Evolutionary conservation across 1,284 basidiomycete species (phyloP), one percentile per base, ranked within the genome.

Genomic region (Coniophora puteana): DNA sequence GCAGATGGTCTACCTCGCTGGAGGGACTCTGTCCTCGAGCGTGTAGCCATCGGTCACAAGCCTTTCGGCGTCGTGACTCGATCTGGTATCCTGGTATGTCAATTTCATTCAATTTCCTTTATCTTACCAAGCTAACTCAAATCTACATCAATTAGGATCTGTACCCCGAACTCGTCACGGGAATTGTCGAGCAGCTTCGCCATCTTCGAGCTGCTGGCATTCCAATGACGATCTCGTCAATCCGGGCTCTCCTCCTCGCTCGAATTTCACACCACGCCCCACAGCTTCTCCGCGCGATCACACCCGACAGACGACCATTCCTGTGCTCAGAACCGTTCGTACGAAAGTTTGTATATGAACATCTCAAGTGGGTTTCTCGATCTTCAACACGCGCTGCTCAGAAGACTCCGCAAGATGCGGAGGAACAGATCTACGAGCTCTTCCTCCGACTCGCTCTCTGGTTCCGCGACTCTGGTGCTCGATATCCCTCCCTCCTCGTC

Each of bases 341-440:
- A 1, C 40, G 51, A 5, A 38, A 45, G 2, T 62, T 44, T 26
- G 40, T 65, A 10, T 52, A 51, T 16, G 31, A 39, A 4, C 22
- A 20, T 4, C 25, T 65, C 32, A 25, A 36, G 1, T 63, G 55
- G 58, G 48, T 47, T 10, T 11, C 32, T 8, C 57, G 56, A 8
- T 41, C 47, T 17, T 54, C 46, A 2, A 66, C 62, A 3, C 53
- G 52, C 24, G 61, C 65, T 3, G 61, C 59, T 2, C 62, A 65
- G 28, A 67, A 67, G 44, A 38, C 49, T 1, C 65, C 65, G 2
- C 36, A 24, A 1, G 48, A 68, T 47, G 63, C 53, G 42, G 51
- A 59, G 20, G 47, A 62, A 8, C 41, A 52, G 28, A 57, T 56
- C 27, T 46, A 50, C 14, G 35, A 42, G 12, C 44, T 55, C 20